A percentile compares a stretch with the other conserved stretches of the same genome.
Evolutionary conservation across 2,329 filamentous ascomycete species (phyloP).

Genomic region (Claviceps sp.): DNA sequence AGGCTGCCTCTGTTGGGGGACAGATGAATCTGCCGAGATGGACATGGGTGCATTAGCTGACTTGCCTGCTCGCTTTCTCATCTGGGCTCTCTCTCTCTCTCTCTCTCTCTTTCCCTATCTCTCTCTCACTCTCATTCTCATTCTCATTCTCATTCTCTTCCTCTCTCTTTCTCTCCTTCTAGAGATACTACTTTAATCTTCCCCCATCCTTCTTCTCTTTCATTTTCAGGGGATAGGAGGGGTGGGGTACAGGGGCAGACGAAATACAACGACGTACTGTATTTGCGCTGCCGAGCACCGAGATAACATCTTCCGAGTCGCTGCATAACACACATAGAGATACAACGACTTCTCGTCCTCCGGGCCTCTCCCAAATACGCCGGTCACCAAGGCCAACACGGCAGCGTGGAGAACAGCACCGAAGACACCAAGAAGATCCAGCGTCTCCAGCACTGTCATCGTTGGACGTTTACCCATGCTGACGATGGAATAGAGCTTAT

Average conservation of each 20-base stretch:
- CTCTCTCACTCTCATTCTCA: no score
- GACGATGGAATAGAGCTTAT: no score
- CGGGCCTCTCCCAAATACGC: constrained; percentile 2
- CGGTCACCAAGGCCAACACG: constrained; percentile 3
- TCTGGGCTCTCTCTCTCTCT: no score
- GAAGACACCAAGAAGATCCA: constrained; percentile 9
- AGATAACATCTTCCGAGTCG: constrained; percentile 5
- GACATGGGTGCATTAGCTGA: neutral
- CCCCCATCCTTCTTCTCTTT: neutral
- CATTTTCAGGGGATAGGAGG: no score
- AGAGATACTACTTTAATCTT: no score
- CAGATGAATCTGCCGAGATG: constrained; percentile 6
- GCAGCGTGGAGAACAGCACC: constrained; percentile 4
- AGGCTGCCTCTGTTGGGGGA: constrained; percentile 7
- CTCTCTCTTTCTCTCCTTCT: no score
- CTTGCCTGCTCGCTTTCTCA: no score
- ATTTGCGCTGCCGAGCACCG: constrained; percentile 8
- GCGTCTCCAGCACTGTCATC: neutral
- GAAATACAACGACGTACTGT: constrained; percentile 5
- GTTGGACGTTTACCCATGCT: no score
- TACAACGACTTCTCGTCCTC: constrained; percentile 8
- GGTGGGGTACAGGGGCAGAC: no score
- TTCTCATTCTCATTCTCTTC: no score
- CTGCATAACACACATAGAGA: constrained; percentile 10
- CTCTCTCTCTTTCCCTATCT: no score